phyloP scores from a whole-genome alignment of 345 rosid species.

The Moricandia arvensis region DNA sequence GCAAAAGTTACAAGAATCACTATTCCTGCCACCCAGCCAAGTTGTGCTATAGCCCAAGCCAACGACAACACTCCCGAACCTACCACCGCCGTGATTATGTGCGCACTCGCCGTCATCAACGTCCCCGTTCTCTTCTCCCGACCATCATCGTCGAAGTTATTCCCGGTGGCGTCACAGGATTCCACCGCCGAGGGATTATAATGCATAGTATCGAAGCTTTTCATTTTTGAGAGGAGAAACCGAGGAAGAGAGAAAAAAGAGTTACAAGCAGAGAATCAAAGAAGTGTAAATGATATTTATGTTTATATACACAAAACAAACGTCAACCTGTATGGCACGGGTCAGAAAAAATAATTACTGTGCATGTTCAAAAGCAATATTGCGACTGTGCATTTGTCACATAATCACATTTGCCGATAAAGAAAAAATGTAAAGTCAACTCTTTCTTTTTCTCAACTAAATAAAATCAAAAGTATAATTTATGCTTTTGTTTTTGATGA shows the following conservation, averaged over 20 bases:
- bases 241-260: background rate
- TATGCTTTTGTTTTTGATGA: background rate
- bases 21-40: slow-evolving; percentile 82
- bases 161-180: background rate
- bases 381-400: background rate
- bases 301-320: background rate
- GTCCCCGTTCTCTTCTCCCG: slow-evolving; percentile 62
- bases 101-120: slow-evolving; percentile 54
- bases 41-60: slow-evolving; percentile 88
- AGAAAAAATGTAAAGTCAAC: background rate
- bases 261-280: background rate
- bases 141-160: slow-evolving; percentile 75
- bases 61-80: slow-evolving; percentile 85
- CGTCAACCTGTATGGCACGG: background rate
- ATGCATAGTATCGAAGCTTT: background rate
- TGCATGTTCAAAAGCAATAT: background rate
- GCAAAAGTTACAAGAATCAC: slow-evolving; percentile 57
- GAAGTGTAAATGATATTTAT: background rate
- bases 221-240: background rate
- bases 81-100: slow-evolving; percentile 95
- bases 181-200: slow-evolving; percentile 8
- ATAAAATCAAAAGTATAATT: background rate
- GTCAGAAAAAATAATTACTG: background rate
- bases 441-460: background rate
- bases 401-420: background rate